Percentiles rank a stretch among this genome's conserved stretches.
Evolutionary conservation across 1,284 basidiomycete genomes (phyloP).

Genomic region (Vanrija pseudolonga): DNA sequence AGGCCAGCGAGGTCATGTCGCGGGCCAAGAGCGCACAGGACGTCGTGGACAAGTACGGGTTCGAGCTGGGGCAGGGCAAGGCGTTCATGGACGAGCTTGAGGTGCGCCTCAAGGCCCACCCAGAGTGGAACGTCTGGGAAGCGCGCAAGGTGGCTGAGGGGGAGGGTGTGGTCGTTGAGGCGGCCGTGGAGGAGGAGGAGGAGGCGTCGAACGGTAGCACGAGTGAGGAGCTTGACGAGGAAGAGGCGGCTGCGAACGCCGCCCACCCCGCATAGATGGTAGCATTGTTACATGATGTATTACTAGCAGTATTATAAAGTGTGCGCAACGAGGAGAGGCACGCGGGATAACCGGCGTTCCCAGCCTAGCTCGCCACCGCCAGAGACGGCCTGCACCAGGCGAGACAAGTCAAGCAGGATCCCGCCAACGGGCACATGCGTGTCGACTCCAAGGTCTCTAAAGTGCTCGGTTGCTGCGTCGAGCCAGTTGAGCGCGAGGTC

Average conservation of each 20-base stretch:
- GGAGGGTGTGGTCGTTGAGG: conserved; percentile 3
- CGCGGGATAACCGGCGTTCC: too few relatives aligned
- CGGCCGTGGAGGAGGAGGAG: neutral
- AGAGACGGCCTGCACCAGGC: too few relatives aligned
- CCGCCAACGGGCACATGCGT: too few relatives aligned
- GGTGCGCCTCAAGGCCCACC: neutral
- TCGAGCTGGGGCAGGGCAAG: conserved; percentile 45
- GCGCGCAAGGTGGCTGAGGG: conserved; percentile 7
- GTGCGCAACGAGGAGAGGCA: too few relatives aligned
- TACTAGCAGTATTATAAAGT: too few relatives aligned
- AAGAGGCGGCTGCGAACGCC: too few relatives aligned
- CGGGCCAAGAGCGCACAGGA: conserved; percentile 66
- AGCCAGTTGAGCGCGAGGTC: neutral
- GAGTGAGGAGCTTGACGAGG: too few relatives aligned
- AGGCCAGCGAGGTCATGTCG: conserved; percentile 57
- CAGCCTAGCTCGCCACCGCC: too few relatives aligned
- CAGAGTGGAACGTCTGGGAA: conserved; percentile 13
- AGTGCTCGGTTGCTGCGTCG: neutral
- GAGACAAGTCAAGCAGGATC: too few relatives aligned
- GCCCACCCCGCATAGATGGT: too few relatives aligned
- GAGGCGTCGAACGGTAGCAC: neutral
- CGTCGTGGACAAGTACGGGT: conserved; percentile 43
- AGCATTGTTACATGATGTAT: too few relatives aligned
- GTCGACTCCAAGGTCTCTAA: neutral
- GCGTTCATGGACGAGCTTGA: conserved; percentile 15